Evolutionary conservation across 306 rosid species (phyloP), one percentile per base, ranked within the genome.

Genomic region (Cicer cuneatum): DNA sequence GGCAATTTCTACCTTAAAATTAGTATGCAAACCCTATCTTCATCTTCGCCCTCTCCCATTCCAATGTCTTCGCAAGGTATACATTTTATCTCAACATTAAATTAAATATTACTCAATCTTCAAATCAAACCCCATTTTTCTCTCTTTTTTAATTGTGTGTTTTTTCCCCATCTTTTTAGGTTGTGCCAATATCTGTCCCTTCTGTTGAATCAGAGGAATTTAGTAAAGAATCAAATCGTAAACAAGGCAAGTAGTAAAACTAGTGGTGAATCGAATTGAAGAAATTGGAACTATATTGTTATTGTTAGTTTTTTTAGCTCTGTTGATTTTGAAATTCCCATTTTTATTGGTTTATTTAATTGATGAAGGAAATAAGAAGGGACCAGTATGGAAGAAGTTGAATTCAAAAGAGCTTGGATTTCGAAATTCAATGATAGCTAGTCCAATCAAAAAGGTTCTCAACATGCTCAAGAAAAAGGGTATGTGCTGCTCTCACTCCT

Each of bases 361-460:
- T 9, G 74, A 24, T 77, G 73, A 66, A 78, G 86, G 77, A 38
- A 77, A 78, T 48, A 83, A 61, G 35, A 88, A 80, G 71, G 62
- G 18, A 24, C 86, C 68, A 0, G 51, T 53, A 13, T 90, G 93
- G 92, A 93, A 85, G 90, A 91, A 78, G 60, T 72, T 93, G 81
- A 76, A 83, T 78, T 91, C 96, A 48, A 77, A 79, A 75, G 92
- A 91, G 70, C 90, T 93, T 77, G 97, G 97, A 39, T 89, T 93
- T 69, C 78, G 74, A 47, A 71, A 77, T 63, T 91, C 88, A 5
- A 89, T 84, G 96, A 88, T 93, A n/a, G 33, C 92, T 33, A 83
- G 10, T 76, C 84, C 97, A 10, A 85, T 86, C 2, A 84, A 74
- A 61, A 89, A 81, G 85, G 96, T 93, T 85, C 90, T 93, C 1